phyloP scores from a whole-genome alignment of 345 rosid genomes.

The Chamaenerion angustifolium region DNA sequence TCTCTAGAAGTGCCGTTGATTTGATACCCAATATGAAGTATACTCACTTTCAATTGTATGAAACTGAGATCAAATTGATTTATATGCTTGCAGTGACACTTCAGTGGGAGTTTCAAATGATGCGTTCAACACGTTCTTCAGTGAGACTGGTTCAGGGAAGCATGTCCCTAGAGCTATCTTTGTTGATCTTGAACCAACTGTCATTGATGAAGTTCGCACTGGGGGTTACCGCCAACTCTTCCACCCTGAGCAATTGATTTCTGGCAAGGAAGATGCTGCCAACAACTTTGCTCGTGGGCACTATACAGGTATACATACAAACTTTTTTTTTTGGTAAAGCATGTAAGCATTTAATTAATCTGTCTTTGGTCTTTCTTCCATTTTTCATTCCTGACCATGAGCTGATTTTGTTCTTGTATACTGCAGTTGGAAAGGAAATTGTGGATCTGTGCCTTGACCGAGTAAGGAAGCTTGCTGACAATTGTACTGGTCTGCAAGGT shows the following conservation, averaged over 20 bases:
- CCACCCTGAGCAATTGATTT: conserved; percentile 46
- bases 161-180: conserved; percentile 74
- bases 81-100: conserved; percentile 28
- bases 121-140: conserved; percentile 77
- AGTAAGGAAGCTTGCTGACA: conserved; percentile 65
- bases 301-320: conserved; percentile 37
- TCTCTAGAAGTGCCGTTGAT: too few species aligned
- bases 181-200: conserved; percentile 77
- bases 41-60: too few species aligned
- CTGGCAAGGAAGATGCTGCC: conserved; percentile 77
- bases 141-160: conserved; percentile 72
- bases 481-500: conserved; percentile 79
- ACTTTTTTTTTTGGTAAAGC: too few species aligned
- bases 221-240: conserved; percentile 41
- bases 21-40: too few species aligned
- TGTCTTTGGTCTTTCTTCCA: too few species aligned
- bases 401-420: background rate
- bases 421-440: conserved; percentile 65
- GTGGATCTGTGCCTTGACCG: conserved; percentile 72
- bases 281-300: conserved; percentile 83
- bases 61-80: background rate
- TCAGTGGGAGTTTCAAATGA: conserved; percentile 70
- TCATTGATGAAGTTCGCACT: conserved; percentile 48
- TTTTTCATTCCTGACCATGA: too few species aligned
- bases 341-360: too few species aligned